Conservation (phyloP, 1,284 basidiomycete genomes). For the Lignosus rhinocerotis region DNA sequence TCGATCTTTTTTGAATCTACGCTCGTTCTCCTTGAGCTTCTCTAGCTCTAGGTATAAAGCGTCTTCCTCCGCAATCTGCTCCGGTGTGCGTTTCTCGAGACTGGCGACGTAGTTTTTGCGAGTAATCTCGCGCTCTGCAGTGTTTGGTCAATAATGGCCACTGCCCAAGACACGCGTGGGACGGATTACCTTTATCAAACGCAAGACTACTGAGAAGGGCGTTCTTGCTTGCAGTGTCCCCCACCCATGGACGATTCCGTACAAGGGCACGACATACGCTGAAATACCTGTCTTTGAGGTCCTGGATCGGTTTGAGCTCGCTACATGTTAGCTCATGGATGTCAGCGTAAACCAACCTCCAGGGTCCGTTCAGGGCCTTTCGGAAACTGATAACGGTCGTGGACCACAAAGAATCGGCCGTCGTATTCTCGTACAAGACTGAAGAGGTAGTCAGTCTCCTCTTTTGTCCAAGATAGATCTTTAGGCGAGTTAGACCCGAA, state of each 20-base stretch:
- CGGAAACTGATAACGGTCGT: conserved; percentile 86
- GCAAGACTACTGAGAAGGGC: conserved; percentile 71
- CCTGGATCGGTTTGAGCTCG: conserved; percentile 46
- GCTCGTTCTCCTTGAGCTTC: conserved; percentile 91
- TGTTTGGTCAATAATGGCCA: conserved; percentile 12
- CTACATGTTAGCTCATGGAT: not conserved
- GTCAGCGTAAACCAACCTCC: conserved; percentile 52
- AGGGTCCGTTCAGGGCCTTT: conserved; percentile 57
- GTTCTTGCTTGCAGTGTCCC: conserved; percentile 72
- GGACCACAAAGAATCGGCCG: conserved; percentile 86
- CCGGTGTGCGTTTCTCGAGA: conserved; percentile 83
- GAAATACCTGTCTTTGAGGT: conserved; percentile 94
- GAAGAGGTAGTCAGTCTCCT: conserved; percentile 96
- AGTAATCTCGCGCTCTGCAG: conserved; percentile 79
- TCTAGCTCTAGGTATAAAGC: conserved; percentile 94
- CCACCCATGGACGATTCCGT: conserved; percentile 79
- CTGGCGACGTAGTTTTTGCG: conserved; percentile 88
- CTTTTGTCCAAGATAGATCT: conserved; percentile 90
- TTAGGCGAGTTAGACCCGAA: not conserved
- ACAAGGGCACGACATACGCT: conserved; percentile 89
- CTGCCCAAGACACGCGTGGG: not conserved
- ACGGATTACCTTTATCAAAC: conserved; percentile 77
- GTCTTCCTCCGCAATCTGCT: conserved; percentile 95
- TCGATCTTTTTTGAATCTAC: conserved; percentile 85
- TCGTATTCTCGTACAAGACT: conserved; percentile 82